Evolutionary conservation across 2,329 filamentous ascomycete species (phyloP).

Genomic region (Stachybotrys echinatus): DNA sequence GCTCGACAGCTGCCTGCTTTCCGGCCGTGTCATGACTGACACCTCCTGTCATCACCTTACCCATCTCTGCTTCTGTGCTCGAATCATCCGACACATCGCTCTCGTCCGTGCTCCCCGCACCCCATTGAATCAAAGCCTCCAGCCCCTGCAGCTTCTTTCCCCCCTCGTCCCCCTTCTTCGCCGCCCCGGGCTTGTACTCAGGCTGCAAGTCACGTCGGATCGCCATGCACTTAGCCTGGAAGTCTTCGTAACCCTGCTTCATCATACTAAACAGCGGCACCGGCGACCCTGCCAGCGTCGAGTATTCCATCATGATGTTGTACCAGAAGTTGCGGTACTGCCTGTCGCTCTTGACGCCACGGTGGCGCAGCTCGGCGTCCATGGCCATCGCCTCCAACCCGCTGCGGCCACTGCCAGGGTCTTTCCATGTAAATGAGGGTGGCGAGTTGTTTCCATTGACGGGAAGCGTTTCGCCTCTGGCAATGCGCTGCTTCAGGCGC

Average conservation of each 20-base stretch:
- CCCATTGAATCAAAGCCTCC: constrained; percentile 12
- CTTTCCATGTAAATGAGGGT: neutral
- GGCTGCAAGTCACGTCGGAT: neutral
- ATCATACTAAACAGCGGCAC: constrained; percentile 17
- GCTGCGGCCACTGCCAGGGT: neutral
- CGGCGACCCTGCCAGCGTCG: constrained; percentile 9
- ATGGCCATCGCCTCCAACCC: constrained; percentile 7
- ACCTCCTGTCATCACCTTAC: neutral
- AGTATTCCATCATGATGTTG: constrained; percentile 15
- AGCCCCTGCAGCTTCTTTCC: constrained; percentile 7
- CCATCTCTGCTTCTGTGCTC: constrained; percentile 5
- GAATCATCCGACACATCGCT: constrained; percentile 8
- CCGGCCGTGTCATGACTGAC: neutral
- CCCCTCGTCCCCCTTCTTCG: constrained; percentile 3
- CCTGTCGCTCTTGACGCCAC: constrained; percentile 8
- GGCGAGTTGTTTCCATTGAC: constrained; percentile 6
- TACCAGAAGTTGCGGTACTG: constrained; percentile 18
- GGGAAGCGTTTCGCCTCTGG: constrained; percentile 8
- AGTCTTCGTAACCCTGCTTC: constrained; percentile 14
- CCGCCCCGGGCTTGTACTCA: neutral
- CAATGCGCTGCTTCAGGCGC: constrained; percentile 11
- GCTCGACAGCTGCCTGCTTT: neutral
- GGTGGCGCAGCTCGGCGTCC: constrained; percentile 9
- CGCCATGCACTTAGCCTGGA: constrained; percentile 11
- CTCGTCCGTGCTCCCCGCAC: constrained; percentile 13